Evolutionary conservation across 2,329 filamentous ascomycete species (phyloP), one percentile per base, ranked within the genome.

Genomic region (Fusarium brevicatenulatum): DNA sequence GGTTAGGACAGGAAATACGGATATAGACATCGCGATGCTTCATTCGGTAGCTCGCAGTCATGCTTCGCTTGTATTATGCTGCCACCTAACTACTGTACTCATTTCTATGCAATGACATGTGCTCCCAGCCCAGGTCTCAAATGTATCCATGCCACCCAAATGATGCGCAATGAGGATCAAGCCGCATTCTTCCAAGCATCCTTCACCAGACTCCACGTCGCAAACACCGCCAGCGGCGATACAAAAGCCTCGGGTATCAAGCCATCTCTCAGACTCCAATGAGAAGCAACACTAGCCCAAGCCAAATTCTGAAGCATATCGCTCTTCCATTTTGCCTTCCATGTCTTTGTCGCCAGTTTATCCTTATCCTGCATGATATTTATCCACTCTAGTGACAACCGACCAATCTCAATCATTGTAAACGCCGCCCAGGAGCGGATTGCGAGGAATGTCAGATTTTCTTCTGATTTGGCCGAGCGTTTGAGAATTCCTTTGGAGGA

Each of bases 271-370:
- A 66, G 13, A 50, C 63, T 37, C 63, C 63, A 66, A 50, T 66
- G 63, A 10, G 10, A 12, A 30, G 59, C 23, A 13, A 66, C 63
- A 37, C 21, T 53, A 19, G 30, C 30, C 63, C 63, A 66, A 13
- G 63, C 63, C 36, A 66, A 6, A n/a, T 64, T 66, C 16, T 63
- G 63, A 7, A 64, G 16, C 25, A 66, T n/a, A 2, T 66, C 59
- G 5, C 63, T 56, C 12, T 37, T 57, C 63, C 63, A 64, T 1
- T 19, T 43, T 15, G 18, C 34, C 30, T 47, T 65, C 57, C 57
- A 50, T 7, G 60, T 36, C 15, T 39, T 36, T 12, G 44, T 46
- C 6, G 56, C 37, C 16, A 57, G 1, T 11, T 42, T 47, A 4
- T 59, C 34, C 4, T 37, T 39, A 18, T 25, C 39, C 15, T 25